Conservation (phyloP, 257 asterid species). For the Salvia splendens region DNA sequence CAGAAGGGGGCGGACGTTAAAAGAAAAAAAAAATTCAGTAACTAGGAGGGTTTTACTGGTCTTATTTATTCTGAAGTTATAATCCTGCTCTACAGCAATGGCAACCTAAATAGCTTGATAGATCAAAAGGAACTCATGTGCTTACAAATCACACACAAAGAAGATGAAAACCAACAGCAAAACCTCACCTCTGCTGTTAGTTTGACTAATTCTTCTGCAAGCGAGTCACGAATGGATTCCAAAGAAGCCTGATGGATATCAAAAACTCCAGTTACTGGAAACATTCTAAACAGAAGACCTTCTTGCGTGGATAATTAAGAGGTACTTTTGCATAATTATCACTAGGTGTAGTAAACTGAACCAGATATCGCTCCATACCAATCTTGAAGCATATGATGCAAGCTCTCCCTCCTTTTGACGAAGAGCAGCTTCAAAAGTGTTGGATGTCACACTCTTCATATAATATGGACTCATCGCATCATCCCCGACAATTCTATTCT, state of each 20-base stretch:
- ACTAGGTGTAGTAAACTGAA: constrained; percentile 10
- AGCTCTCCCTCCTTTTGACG: constrained; percentile 99
- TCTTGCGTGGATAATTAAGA: neutral
- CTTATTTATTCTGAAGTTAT: neutral
- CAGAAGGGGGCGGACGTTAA: neutral
- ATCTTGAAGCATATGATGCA: constrained; percentile 91
- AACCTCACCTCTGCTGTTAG: constrained; percentile 82
- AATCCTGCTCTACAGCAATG: constrained; percentile 10
- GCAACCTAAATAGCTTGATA: constrained; percentile 4
- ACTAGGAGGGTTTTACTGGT: constrained; percentile 9
- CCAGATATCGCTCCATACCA: constrained; percentile 53
- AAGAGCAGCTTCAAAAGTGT: constrained; percentile 85
- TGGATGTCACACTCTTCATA: constrained; percentile 78
- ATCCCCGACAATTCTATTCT: constrained; percentile 65
- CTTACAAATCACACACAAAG: neutral
- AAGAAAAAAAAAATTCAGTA: no score
- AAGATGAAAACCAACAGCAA: neutral
- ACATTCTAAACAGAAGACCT: constrained; percentile 6
- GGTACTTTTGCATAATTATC: constrained; percentile 12
- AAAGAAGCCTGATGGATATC: constrained; percentile 70
- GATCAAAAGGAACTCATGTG: constrained; percentile 7
- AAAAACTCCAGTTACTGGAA: constrained; percentile 20
- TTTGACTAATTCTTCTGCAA: constrained; percentile 97
- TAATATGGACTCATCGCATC: constrained; percentile 74
- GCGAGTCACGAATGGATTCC: constrained; percentile 98